A percentile compares a stretch with the other conserved stretches of the same genome.
These are phyloP conservation scores for Phytophthora ramorum DNA, from an alignment of 352 stramenopile species.

Conservation along the genomic window DNA sequence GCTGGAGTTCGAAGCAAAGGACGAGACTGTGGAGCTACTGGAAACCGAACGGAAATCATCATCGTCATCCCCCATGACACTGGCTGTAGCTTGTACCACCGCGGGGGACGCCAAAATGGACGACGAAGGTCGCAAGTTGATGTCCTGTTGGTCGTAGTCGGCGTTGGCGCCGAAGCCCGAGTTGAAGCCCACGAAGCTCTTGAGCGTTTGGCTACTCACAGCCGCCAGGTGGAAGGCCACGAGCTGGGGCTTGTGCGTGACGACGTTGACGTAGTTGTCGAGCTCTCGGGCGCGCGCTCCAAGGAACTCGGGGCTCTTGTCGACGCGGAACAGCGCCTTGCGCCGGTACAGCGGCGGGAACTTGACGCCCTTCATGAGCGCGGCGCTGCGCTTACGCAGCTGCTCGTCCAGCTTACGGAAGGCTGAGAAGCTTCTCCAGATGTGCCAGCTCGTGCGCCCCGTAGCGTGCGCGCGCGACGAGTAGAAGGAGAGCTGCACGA, in stretches of 20 bases:
- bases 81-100: conserved; percentile 53
- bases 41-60: conserved; percentile 84
- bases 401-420: conserved; percentile 87
- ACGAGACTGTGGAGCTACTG: conserved; percentile 69
- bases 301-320: conserved; percentile 74
- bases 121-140: conserved; percentile 59
- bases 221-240: conserved; percentile 80
- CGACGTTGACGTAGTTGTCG: conserved; percentile 77
- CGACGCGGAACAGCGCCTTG: conserved; percentile 66
- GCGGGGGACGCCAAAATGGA: conserved; percentile 66
- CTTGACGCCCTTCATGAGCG: conserved; percentile 86
- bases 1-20: conserved; percentile 47
- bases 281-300: conserved; percentile 68
- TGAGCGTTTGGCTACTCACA: conserved; percentile 80
- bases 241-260: conserved; percentile 64
- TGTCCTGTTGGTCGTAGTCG: conserved; percentile 71
- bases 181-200: conserved; percentile 78
- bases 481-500: conserved; percentile 77
- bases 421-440: conserved; percentile 81
- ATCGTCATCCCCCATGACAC: conserved; percentile 80
- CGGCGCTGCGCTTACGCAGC: conserved; percentile 71
- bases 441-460: conserved; percentile 80
- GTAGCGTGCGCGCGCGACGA: conserved; percentile 71
- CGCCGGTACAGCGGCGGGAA: conserved; percentile 82
- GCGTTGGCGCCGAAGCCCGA: conserved; percentile 80